Percentiles rank a stretch among this genome's conserved stretches.
Conservation (phyloP, 75 land plant species). For the Picea glauca region DNA sequence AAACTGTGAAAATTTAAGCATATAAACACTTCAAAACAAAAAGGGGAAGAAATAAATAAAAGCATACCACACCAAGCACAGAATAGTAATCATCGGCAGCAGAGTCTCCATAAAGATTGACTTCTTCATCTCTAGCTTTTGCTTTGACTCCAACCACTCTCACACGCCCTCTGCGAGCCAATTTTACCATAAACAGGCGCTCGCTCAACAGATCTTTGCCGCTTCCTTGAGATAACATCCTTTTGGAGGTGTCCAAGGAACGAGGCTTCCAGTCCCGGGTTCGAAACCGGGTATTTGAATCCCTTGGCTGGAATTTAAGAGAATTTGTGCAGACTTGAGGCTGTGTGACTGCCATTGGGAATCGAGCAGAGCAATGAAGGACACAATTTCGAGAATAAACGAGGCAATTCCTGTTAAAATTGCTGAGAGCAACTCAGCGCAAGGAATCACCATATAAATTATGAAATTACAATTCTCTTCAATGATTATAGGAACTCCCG, state of each 20-base stretch:
- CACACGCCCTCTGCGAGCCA: conserved; percentile 12
- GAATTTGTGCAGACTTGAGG: conserved; percentile 49
- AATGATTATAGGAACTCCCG: too few species aligned
- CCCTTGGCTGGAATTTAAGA: conserved; percentile 29
- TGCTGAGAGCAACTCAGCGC: too few species aligned
- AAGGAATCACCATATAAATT: too few species aligned
- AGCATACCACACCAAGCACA: conserved; percentile 80
- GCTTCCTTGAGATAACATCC: neutral
- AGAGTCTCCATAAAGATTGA: conserved; percentile 16
- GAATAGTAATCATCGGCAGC: conserved; percentile 82
- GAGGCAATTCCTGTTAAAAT: too few species aligned
- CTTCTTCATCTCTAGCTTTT: conserved; percentile 28
- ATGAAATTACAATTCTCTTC: too few species aligned
- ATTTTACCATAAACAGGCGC: neutral
- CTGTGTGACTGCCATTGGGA: conserved; percentile 43
- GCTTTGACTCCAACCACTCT: conserved; percentile 16
- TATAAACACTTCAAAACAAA: neutral
- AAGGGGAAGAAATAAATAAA: neutral
- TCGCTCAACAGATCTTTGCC: neutral
- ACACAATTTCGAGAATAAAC: too few species aligned
- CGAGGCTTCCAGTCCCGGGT: neutral
- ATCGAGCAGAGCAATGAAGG: too few species aligned
- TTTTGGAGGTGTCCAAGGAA: neutral
- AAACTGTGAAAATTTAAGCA: neutral
- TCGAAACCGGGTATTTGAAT: conserved; percentile 7